phyloP scores from a whole-genome alignment of 1,284 basidiomycete species.

The Boletus hoseneyae region DNA sequence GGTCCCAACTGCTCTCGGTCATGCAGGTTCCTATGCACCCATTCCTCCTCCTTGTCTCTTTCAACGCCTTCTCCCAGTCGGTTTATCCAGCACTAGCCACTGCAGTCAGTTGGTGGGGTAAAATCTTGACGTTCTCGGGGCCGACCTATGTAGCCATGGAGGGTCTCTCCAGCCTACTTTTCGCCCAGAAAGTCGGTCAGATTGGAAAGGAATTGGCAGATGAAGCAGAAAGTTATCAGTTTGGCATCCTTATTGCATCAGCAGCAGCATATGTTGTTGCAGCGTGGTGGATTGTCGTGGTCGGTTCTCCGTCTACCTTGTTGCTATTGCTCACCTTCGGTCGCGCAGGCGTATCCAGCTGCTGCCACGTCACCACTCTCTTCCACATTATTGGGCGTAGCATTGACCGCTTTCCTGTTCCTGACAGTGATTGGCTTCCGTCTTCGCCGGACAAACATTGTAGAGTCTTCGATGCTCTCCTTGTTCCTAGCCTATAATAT shows the following conservation, averaged over 20 bases:
- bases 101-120: conserved; percentile 70
- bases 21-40: conserved; percentile 80
- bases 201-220: conserved; percentile 67
- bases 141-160: conserved; percentile 81
- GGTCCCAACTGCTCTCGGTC: conserved; percentile 62
- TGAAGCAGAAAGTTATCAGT: conserved; percentile 70
- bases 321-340: conserved; percentile 7
- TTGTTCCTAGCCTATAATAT: conserved; percentile 85
- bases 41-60: conserved; percentile 73
- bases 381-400: conserved; percentile 81
- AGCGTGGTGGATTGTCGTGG: conserved; percentile 77
- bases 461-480: conserved; percentile 86
- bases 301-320: conserved; percentile 38
- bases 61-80: conserved; percentile 70
- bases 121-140: conserved; percentile 63
- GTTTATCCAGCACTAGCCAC: conserved; percentile 56
- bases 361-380: conserved; percentile 79
- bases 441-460: conserved; percentile 85
- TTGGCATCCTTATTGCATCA: conserved; percentile 67
- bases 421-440: conserved; percentile 89
- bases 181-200: conserved; percentile 77
- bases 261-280: conserved; percentile 74
- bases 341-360: conserved; percentile 63
- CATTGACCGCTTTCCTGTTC: conserved; percentile 72
- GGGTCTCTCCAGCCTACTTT: conserved; percentile 77